A percentile compares a stretch with the other conserved stretches of the same genome.
These are phyloP conservation scores for Neopestalotiopsis sp. DNA, from an alignment of 2,329 filamentous ascomycete genomes.

Conservation along the genomic window DNA sequence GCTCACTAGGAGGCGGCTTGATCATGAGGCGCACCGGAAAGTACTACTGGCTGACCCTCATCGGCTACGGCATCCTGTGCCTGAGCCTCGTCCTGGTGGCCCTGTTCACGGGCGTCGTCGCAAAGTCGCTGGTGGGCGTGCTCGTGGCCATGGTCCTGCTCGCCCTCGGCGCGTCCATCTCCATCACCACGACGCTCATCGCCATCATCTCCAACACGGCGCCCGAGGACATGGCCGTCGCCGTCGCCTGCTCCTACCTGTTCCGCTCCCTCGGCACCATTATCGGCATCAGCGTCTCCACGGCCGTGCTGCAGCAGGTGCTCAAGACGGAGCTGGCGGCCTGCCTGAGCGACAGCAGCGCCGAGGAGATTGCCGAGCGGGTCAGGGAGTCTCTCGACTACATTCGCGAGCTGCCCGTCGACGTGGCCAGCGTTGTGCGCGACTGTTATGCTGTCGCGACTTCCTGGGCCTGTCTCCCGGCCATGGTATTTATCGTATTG, in stretches of 20 bases:
- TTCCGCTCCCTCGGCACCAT: constrained; percentile 82
- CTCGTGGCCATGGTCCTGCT: constrained; percentile 61
- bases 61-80: constrained; percentile 57
- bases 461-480: constrained; percentile 45
- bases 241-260: constrained; percentile 79
- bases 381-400: constrained; percentile 75
- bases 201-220: constrained; percentile 73
- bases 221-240: constrained; percentile 72
- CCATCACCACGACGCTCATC: constrained; percentile 74
- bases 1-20: constrained; percentile 68
- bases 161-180: constrained; percentile 50
- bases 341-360: constrained; percentile 61
- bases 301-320: constrained; percentile 73
- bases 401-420: constrained; percentile 67
- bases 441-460: constrained; percentile 65
- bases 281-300: constrained; percentile 72
- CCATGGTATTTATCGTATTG: constrained; percentile 39
- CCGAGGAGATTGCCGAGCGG: constrained; percentile 68
- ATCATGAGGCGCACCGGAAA: constrained; percentile 73
- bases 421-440: constrained; percentile 62
- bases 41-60: constrained; percentile 72
- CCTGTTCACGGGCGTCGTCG: constrained; percentile 59
- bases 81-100: constrained; percentile 61
- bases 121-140: constrained; percentile 54
- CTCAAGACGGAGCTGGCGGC: constrained; percentile 61